Base-by-base conservation (phyloP, 1,284 basidiomycete species). In the Lignosus rhinocerotis region DNA sequence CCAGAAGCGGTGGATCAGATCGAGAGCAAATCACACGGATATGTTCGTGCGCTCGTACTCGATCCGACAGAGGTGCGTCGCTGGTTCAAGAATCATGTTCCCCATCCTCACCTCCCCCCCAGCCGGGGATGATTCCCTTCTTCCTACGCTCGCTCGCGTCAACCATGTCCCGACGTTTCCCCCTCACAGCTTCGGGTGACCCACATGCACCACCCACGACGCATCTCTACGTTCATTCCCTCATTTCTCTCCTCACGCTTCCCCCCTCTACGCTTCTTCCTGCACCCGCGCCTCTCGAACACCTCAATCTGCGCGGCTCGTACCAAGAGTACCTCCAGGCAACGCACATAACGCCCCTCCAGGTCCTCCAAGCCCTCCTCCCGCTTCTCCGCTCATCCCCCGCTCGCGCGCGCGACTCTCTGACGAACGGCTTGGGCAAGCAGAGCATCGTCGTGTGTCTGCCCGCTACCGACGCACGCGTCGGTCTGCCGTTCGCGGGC, bases 101-200 rank as follows among this genome's bases (percentile, higher is more conserved):
- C 58, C 32, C 42, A 6, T 14, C 16, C 41, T 10, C n/a, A 43
- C 6, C 10, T 43, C 19, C 11, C 10, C 41, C 19, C n/a, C 32
- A 92, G 89, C 85, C 87, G 25, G 83, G 81, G 2, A 87, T 86
- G 11, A 78, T 91, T 45, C 80, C 86, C 1, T 78, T 84, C 51
- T 94, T 93, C 76, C 76, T 93, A 34, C 86, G 91, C 51, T 92
- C 90, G 2, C 75, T 94, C 43, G 79, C 85, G 6, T 88, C 91
- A 0, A 86, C 90, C 1, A 79, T 94, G 9, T 88, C 88, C n/a
- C 84, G 90, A 58, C 82, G 85, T 43, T 94, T 93, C 75, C 92
- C 92, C 3, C 80, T 92, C 63, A 86, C 82, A 41, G 73, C 84
- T 14, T 76, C 88, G 0, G 92, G 92, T 32, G 92, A 94, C 69